phyloP scores from a whole-genome alignment of 805 yeast genomes.

The Suhomyces sp. region DNA sequence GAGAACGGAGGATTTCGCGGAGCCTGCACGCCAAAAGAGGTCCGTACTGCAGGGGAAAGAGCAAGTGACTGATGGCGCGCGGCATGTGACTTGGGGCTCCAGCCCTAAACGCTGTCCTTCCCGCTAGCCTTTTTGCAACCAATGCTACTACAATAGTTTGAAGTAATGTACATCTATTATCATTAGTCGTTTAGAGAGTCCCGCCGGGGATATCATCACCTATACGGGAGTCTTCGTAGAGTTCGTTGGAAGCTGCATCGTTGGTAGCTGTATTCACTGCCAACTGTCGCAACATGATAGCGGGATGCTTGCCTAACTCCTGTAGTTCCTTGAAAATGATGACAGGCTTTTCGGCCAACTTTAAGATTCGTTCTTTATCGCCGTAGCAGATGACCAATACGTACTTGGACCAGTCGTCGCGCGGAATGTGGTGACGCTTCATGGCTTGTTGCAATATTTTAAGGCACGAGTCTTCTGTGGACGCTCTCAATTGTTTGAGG shows the following conservation, averaged over 20 bases:
- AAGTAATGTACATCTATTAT: not conserved
- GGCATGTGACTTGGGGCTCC: not conserved
- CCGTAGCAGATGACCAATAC: conserved; percentile 88
- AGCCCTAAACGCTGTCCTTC: not conserved
- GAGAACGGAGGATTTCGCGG: not conserved
- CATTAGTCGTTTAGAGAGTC: conserved; percentile 17
- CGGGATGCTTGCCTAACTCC: conserved; percentile 83
- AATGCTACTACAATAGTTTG: not conserved
- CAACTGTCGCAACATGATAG: conserved; percentile 85
- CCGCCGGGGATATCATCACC: conserved; percentile 47
- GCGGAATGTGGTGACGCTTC: conserved; percentile 74
- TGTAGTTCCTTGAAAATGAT: conserved; percentile 77
- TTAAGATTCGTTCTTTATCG: conserved; percentile 81
- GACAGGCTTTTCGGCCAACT: conserved; percentile 86
- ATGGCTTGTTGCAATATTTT: conserved; percentile 85
- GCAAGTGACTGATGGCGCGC: not conserved
- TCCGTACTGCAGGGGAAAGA: not conserved
- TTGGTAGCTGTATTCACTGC: conserved; percentile 39
- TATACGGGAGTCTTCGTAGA: conserved; percentile 37
- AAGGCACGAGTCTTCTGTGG: conserved; percentile 87
- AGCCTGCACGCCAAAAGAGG: not conserved
- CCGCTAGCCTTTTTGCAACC: not conserved
- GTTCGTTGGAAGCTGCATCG: conserved; percentile 8
- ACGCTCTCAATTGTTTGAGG: conserved; percentile 76
- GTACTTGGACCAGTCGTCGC: conserved; percentile 83